phyloP scores from a whole-genome alignment of 208 protist species.

The Vickermania ingenoplastis region DNA sequence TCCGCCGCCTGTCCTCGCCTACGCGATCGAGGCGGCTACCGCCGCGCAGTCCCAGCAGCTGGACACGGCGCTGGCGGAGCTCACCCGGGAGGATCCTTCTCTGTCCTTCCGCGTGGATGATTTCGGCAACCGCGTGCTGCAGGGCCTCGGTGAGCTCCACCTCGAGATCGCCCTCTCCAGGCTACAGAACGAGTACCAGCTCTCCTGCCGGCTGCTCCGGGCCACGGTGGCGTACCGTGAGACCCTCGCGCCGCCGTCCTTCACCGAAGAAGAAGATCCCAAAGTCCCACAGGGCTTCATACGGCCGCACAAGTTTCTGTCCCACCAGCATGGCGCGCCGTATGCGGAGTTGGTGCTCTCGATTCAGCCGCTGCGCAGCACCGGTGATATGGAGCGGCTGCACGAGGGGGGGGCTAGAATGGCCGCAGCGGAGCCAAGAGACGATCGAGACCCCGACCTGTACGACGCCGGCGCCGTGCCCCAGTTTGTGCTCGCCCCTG shows the following conservation, averaged over 20 bases:
- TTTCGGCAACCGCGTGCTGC: conserved; percentile 88
- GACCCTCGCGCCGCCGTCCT: conserved; percentile 18
- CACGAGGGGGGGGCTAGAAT: too few species aligned
- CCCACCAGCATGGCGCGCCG: conserved; percentile 41
- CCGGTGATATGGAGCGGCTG: neutral
- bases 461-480: conserved; percentile 11
- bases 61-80: conserved; percentile 85
- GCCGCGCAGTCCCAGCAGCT: conserved; percentile 78
- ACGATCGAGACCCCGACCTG: neutral
- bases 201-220: conserved; percentile 78
- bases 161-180: conserved; percentile 93
- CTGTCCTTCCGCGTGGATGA: conserved; percentile 82
- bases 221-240: conserved; percentile 85
- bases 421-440: too few species aligned
- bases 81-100: conserved; percentile 92
- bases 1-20: conserved; percentile 94
- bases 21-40: conserved; percentile 88
- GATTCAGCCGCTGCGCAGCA: conserved; percentile 34
- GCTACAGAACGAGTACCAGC: conserved; percentile 87
- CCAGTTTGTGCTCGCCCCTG: neutral
- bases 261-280: conserved; percentile 11
- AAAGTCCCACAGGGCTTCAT: too few species aligned
- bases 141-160: conserved; percentile 95
- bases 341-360: conserved; percentile 55
- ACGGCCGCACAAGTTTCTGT: too few species aligned